Base-by-base conservation (phyloP, 2,329 filamentous ascomycete species). In the Aspergillus felis region DNA sequence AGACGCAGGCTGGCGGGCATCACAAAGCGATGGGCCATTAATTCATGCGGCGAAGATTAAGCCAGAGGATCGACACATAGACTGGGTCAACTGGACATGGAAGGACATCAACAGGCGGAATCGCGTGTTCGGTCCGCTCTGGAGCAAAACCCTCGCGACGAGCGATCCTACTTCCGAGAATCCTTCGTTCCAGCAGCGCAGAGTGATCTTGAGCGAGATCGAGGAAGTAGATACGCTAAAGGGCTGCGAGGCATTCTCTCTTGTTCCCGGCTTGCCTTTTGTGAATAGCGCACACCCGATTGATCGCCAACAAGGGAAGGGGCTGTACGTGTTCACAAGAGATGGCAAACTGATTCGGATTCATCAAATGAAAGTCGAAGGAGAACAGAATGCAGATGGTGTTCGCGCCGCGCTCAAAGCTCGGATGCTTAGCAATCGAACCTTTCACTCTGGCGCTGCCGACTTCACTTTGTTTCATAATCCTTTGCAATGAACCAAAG, bases 21-120 rank as follows among this genome's bases (percentile, higher is more conserved):
- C 71, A 29, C 60, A 64, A 47, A 52, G 64, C 32, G 51, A 67
- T 53, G 51, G 67, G 50, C 29, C 66, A 17, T 60, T 77, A 20
- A 71, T 67, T 6, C 82, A 88, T 66, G 93, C 93, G 1, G 84
- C 85, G 1, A 96, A 96, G 69, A 84, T 96, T 58, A 84, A 75
- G 1, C 83, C 87, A 55, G 74, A 80, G 5, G 85, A 93, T 64
- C 76, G 79, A 1, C 82, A 85, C 57, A 74, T 96, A 7, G 75
- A 86, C 59, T 91, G 87, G 81, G 49, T 62, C 0, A 71, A 66
- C 3, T 85, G 84, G 79, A 76, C 76, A 0, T 75, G 79, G n/a
- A 73, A 78, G 3, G 79, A 84, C 1, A 80, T 92, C 17, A 68
- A 76, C 5, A 78, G 82, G 4, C 80, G 83, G 4, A 76, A 83